Conservation (phyloP, 2,329 filamentous ascomycete genomes). For the Aspergillus sp. region DNA sequence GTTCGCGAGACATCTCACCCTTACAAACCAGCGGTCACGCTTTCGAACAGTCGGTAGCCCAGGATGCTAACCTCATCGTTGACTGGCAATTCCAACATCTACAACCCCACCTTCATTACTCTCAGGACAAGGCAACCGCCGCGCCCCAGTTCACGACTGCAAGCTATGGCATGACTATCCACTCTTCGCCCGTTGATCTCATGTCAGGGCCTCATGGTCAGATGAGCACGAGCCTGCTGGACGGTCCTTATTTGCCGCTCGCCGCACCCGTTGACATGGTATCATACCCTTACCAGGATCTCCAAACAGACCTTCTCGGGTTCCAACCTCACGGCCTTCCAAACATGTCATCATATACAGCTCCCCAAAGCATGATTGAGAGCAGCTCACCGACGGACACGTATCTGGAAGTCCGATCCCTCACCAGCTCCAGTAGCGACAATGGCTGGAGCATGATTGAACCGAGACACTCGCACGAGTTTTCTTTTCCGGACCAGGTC, state of each 20-base stretch:
- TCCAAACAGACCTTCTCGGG: slow-evolving; percentile 70
- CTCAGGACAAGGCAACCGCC: slow-evolving; percentile 59
- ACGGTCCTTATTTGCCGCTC: slow-evolving; percentile 62
- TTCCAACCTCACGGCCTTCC: slow-evolving; percentile 55
- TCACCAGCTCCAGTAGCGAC: slow-evolving; percentile 78
- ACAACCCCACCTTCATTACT: slow-evolving; percentile 45
- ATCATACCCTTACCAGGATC: slow-evolving; percentile 76
- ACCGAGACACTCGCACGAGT: slow-evolving; percentile 72
- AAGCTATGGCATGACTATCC: slow-evolving; percentile 57
- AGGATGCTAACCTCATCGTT: slow-evolving; percentile 49
- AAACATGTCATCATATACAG: slow-evolving; percentile 45
- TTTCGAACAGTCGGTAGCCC: slow-evolving; percentile 48
- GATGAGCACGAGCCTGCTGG: slow-evolving; percentile 65
- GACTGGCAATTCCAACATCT: slow-evolving; percentile 53
- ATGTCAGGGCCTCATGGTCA: slow-evolving; percentile 64
- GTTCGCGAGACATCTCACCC: slow-evolving; percentile 47
- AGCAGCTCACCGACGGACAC: slow-evolving; percentile 74
- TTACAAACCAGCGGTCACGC: slow-evolving; percentile 50
- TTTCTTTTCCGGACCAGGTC: slow-evolving; percentile 64
- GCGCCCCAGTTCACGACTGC: slow-evolving; percentile 59
- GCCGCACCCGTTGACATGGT: slow-evolving; percentile 67
- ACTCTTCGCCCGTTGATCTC: slow-evolving; percentile 57
- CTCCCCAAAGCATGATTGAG: slow-evolving; percentile 49
- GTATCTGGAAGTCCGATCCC: slow-evolving; percentile 83
- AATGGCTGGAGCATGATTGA: slow-evolving; percentile 87